Conservation (phyloP, 345 rosid genomes). For the Conringia planisiliqua region DNA sequence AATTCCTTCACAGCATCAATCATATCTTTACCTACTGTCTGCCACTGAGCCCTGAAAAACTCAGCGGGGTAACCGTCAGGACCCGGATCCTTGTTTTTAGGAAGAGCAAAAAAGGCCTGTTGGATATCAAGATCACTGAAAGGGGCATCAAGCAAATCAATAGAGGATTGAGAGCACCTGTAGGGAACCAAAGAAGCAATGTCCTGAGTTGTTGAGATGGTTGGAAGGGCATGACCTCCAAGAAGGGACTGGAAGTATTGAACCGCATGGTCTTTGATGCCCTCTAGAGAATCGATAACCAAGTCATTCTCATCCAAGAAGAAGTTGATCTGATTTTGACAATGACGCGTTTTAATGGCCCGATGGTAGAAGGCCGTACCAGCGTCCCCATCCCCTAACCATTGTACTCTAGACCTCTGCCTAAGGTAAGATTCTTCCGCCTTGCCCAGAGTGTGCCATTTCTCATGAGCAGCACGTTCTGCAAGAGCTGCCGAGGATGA, state of each 20-base stretch:
- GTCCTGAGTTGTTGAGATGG: not conserved
- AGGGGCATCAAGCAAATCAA: not conserved
- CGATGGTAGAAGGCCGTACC: too few species aligned
- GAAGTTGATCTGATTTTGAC: too few species aligned
- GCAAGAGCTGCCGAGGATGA: fast-evolving
- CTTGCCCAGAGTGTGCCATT: not conserved
- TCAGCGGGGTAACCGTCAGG: not conserved
- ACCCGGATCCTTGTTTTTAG: not conserved
- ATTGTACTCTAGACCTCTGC: not conserved
- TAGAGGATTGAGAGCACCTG: not conserved
- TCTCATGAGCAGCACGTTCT: not conserved
- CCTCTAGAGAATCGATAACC: too few species aligned
- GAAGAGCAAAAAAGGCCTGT: not conserved
- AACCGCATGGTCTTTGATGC: too few species aligned
- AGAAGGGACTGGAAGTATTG: too few species aligned
- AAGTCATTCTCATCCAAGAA: too few species aligned
- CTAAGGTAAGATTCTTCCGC: not conserved
- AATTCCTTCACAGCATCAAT: not conserved
- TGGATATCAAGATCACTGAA: not conserved
- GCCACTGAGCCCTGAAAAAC: not conserved
- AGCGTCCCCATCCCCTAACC: too few species aligned
- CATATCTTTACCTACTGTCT: not conserved
- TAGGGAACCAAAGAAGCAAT: not conserved
- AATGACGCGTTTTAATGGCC: too few species aligned
- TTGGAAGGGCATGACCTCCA: too few species aligned